Evolutionary conservation across 257 asterid species (phyloP).

Genomic region (Solanum dulcamara): DNA sequence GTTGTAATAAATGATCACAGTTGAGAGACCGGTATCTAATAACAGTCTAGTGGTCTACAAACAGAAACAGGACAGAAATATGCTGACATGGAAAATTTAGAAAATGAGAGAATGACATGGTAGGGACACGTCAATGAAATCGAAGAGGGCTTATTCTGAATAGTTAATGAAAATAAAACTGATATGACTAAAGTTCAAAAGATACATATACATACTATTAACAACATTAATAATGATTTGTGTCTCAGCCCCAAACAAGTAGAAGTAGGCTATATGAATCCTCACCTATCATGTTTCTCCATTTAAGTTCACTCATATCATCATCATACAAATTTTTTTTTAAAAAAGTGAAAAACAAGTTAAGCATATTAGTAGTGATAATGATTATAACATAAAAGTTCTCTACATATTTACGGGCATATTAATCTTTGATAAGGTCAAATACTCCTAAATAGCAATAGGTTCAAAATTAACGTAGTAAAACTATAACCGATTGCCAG

Average conservation of each 20-base stretch:
- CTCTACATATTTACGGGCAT: not conserved
- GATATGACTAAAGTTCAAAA: not conserved
- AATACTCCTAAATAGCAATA: no score
- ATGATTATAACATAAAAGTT: not conserved
- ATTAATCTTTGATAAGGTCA: no score
- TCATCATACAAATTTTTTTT: not conserved
- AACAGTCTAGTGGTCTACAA: not conserved
- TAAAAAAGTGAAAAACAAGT: not conserved
- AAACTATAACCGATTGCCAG: no score
- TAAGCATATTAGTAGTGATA: no score
- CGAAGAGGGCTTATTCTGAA: not conserved
- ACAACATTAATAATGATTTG: not conserved
- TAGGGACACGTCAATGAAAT: not conserved
- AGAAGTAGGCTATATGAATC: not conserved
- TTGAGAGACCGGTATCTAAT: not conserved
- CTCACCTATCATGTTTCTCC: not conserved
- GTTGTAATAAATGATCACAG: not conserved
- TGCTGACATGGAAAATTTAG: not conserved
- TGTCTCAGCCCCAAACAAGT: not conserved
- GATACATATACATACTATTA: not conserved
- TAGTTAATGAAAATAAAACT: not conserved
- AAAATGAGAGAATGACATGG: not conserved
- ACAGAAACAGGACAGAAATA: not conserved
- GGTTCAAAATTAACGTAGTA: no score
- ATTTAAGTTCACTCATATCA: not conserved